Evolutionary conservation across 169 alveolate species (phyloP), one percentile per base, ranked within the genome.

Genomic region (Amoebophrya sp.): DNA sequence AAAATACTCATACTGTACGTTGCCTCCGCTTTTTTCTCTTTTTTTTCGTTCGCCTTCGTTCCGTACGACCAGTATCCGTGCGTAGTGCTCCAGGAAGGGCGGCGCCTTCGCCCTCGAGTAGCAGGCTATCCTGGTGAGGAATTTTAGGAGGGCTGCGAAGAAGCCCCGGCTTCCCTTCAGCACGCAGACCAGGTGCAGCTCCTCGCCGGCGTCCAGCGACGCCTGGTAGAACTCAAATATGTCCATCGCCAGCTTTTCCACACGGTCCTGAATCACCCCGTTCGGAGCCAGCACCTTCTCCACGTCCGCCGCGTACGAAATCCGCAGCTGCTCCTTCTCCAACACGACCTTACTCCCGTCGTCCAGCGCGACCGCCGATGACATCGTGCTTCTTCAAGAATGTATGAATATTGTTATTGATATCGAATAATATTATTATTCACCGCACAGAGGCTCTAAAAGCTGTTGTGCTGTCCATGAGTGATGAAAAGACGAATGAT

Each of bases 81-180:
- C 91, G 78, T 94, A 95, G 88, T 95, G 96, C 91, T 95, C 96
- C 26, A 90, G 70, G 78, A 50, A 93, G 38, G 95, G 94, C 13
- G 93, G 91, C 48, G 43, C 31, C 69, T 90, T 67, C 34, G 89
- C 31, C 40, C 13, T 38, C 40, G 88, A 7, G 88, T 92, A 94
- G 91, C 78, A 92, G 48, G 93, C 93, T 26, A 94, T 93, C 88
- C 92, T 90, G 34, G 91, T 92, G 88, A 95, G 87, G 89, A 91
- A 92, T 42, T 93, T 91, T 42, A 95, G 67, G 40, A 95, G 89
- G 0, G 91, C 89, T 89, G 92, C 89, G 88, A 95, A 95, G 90
- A 94, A 94, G 34, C 95, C 94, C n/a, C 96, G 92, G 10, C 95
- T 92, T 23, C 96, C 96, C 92, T 95, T 95, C 67, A 95, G 91